Evolutionary conservation across 257 asterid genomes (phyloP).

Genomic region (Solanum habrochaites): DNA sequence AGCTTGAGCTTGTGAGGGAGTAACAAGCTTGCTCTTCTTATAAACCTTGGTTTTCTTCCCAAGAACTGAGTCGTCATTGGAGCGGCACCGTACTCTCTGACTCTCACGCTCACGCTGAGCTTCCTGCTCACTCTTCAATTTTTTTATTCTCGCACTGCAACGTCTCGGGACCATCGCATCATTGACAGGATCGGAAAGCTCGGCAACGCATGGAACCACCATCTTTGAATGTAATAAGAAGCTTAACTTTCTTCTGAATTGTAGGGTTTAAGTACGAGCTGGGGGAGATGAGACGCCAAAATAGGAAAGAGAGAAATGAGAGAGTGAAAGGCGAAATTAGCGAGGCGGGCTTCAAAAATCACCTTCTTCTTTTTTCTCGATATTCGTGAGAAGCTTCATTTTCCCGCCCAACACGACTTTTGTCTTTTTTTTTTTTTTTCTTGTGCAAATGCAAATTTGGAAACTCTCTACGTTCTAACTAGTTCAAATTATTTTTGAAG

Average conservation of each 20-base stretch:
- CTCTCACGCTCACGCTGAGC: neutral
- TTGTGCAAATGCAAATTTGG: neutral
- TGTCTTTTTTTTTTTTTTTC: neutral
- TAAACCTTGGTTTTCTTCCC: neutral
- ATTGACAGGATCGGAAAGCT: neutral
- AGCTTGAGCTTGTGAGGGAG: neutral
- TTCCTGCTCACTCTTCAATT: neutral
- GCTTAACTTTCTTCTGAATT: neutral
- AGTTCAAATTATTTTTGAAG: neutral
- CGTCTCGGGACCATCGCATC: neutral
- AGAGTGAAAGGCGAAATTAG: neutral
- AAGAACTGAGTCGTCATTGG: neutral
- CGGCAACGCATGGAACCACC: slow-evolving; percentile 7
- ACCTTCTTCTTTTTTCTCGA: neutral
- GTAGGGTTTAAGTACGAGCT: neutral
- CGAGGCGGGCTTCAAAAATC: neutral
- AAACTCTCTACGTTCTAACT: neutral
- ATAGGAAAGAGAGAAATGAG: neutral
- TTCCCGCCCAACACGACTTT: neutral
- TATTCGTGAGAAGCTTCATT: neutral
- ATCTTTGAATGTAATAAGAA: neutral
- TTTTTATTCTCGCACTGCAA: slow-evolving; percentile 11
- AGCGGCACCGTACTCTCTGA: neutral
- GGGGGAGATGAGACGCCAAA: neutral
- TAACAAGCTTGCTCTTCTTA: neutral